Conservation (phyloP, 768 basidiomycete genomes). For the Agrocybe pediades region DNA sequence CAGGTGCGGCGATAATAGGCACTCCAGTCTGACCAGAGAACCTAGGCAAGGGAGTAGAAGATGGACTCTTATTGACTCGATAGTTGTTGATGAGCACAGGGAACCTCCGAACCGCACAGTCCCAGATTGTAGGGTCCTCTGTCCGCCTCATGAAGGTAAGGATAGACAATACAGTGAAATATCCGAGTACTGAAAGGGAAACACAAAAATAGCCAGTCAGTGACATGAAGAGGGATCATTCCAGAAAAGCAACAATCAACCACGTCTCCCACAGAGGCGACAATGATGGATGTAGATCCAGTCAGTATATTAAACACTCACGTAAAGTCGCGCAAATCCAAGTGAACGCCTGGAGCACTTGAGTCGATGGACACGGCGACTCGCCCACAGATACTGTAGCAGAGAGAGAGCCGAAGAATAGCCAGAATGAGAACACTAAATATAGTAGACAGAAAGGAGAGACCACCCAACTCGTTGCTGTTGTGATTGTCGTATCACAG, state of each 20-base stretch:
- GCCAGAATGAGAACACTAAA: not conserved
- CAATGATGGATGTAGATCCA: too few species aligned
- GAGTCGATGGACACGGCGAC: conserved; percentile 51
- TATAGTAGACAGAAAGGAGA: not conserved
- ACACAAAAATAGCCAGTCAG: conserved; percentile 5
- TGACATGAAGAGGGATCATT: not conserved
- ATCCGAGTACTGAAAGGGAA: conserved; percentile 52
- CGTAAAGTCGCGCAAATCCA: conserved; percentile 46
- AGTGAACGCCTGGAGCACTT: conserved; percentile 58
- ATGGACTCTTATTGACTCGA: conserved; percentile 34
- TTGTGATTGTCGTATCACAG: conserved; percentile 9
- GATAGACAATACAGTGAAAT: conserved; percentile 52
- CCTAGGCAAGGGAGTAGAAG: conserved; percentile 31
- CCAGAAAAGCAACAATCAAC: not conserved
- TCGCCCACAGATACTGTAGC: conserved; percentile 8
- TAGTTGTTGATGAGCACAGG: conserved; percentile 30
- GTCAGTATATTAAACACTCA: conserved; percentile 22
- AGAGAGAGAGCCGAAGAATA: conserved; percentile 1
- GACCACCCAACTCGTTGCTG: conserved; percentile 3
- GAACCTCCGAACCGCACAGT: conserved; percentile 46
- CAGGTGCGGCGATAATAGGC: conserved; percentile 45
- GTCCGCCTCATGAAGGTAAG: conserved; percentile 39
- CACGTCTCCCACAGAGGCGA: too few species aligned
- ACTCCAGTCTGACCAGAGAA: conserved; percentile 33
- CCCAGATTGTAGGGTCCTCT: conserved; percentile 54